A percentile compares a stretch with the other conserved stretches of the same genome.
phyloP scores from a whole-genome alignment of 2,329 filamentous ascomycete genomes.

The Cyanodermella asteris region DNA sequence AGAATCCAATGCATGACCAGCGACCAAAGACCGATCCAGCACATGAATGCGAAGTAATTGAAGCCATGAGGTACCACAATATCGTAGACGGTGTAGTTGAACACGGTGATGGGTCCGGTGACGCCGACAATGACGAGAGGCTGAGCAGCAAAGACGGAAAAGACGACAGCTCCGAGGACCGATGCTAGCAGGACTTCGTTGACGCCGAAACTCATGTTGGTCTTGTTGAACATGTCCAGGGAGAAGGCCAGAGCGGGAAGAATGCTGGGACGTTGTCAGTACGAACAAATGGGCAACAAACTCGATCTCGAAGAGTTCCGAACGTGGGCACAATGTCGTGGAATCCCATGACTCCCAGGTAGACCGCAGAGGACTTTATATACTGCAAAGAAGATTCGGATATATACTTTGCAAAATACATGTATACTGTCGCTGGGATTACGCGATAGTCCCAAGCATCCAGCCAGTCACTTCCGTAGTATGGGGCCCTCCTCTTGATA shows the following conservation, averaged over 20 bases:
- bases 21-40: conserved; percentile 78
- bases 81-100: conserved; percentile 85
- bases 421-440: conserved; percentile 69
- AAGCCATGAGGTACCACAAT: conserved; percentile 59
- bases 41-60: conserved; percentile 77
- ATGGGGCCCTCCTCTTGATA: conserved; percentile 50
- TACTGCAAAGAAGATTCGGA: too few relatives aligned
- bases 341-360: too few relatives aligned
- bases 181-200: conserved; percentile 80
- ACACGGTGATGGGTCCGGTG: conserved; percentile 79
- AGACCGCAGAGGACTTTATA: too few relatives aligned
- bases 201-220: conserved; percentile 62
- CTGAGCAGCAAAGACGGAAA: conserved; percentile 58
- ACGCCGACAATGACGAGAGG: conserved; percentile 81
- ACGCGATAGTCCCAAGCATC: conserved; percentile 86
- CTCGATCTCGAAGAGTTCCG: too few relatives aligned
- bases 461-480: conserved; percentile 59
- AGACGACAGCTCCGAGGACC: conserved; percentile 63
- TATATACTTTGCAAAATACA: conserved; percentile 80
- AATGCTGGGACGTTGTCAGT: conserved; percentile 48
- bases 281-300: too few relatives aligned
- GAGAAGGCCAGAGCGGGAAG: conserved; percentile 74
- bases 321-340: too few relatives aligned
- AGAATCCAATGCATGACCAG: conserved; percentile 67
- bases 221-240: conserved; percentile 83